Percentiles rank a stretch among this genome's conserved stretches.
These are phyloP conservation scores for Leishmania tropica DNA, from an alignment of 208 protist species.

Conservation along the genomic window DNA sequence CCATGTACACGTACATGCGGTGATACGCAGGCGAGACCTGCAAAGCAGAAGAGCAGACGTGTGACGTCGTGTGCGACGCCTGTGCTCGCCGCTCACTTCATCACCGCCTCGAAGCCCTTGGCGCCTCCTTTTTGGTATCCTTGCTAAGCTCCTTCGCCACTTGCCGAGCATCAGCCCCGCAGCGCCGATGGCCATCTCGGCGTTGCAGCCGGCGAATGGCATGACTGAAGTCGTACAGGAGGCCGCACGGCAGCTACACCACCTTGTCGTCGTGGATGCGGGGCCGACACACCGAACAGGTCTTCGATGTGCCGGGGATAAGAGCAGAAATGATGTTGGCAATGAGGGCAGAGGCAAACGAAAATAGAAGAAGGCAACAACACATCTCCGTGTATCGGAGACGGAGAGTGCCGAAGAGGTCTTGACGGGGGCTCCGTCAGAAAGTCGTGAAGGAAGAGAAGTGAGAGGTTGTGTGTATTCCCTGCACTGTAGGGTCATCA, in stretches of 20 bases:
- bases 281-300: slow-evolving; percentile 38
- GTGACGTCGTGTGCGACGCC: neutral
- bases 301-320: neutral
- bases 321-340: neutral
- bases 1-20: no score
- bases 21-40: neutral
- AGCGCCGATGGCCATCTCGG: slow-evolving; percentile 37
- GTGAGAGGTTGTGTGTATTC: neutral
- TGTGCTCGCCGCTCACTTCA: no score
- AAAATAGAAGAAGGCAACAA: neutral
- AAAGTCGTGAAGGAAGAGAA: neutral
- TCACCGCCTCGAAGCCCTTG: no score
- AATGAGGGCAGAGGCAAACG: neutral
- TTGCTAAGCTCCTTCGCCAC: neutral
- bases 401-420: neutral
- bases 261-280: slow-evolving; percentile 37
- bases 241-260: slow-evolving; percentile 39
- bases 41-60: neutral
- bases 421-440: neutral
- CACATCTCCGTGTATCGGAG: neutral
- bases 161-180: slow-evolving; percentile 20
- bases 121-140: no score
- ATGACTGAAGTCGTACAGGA: slow-evolving; percentile 34
- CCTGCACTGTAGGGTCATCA: neutral
- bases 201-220: slow-evolving; percentile 36